Base-by-base conservation (phyloP, 2,329 filamentous ascomycete genomes). In the Pseudogymnoascus sp. region DNA sequence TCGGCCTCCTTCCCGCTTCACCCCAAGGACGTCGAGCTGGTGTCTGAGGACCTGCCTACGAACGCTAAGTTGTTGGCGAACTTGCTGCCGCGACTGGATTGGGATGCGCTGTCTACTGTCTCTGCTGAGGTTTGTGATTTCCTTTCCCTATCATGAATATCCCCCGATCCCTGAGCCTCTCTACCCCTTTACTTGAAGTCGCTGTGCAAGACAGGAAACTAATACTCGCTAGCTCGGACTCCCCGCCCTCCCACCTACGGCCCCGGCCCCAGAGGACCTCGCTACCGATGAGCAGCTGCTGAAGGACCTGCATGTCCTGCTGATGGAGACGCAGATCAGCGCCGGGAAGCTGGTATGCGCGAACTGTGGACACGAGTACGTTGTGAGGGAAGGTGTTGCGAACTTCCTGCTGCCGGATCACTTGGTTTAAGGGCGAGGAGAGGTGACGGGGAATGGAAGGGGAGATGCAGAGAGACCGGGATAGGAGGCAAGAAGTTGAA, bases 401-500 rank as follows among this genome's bases (percentile, higher is more conserved):
- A 97, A 97, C 76, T 99, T 99, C 72, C 78, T 99, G 73, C 78
- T 99, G 69, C 95, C 95, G 11, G 95, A 89, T 71, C 95, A 99
- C 79, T 78, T 99, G 76, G 95, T 93, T 35, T 84, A 73, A 79
- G 64, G 11, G n/a, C 11, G 4, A 29, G 6, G 26, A 47, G 26
- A 5, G 42, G 13, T 42, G 38, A 21, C 11, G 16, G 16, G 7
- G 10, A 61, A 6, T 44, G 13, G n/a, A 11, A 61, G 40, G 19
- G n/a, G 40, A 31, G 26, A 47, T 2, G 19, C 19, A 40, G 21
- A n/a, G 29, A 42, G 21, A 13, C 37, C 59, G 13, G 13, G 13
- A 3, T 24, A 38, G n/a, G 59, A 63, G n/a, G 37, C 8, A 21
- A 33, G 8, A 29, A 16, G 26, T 19, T 7, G 4, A 7, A 1